A percentile compares a stretch with the other conserved stretches of the same genome.
These are phyloP conservation scores for Debaryomyces coudertii DNA, from an alignment of 1,139 yeast genomes.

Conservation along the genomic window DNA sequence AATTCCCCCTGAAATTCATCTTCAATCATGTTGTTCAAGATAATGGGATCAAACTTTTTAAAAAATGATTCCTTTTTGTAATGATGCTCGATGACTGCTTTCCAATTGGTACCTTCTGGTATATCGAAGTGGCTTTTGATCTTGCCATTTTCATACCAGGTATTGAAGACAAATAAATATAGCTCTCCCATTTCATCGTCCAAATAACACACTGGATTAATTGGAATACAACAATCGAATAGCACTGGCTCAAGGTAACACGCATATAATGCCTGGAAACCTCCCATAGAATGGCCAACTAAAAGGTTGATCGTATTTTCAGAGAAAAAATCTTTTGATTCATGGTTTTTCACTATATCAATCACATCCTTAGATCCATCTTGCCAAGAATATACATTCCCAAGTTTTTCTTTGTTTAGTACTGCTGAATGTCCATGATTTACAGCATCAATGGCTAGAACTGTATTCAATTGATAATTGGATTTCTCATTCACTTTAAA, in stretches of 20 bases:
- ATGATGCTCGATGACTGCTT: slow-evolving; percentile 36
- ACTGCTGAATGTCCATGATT: slow-evolving; percentile 62
- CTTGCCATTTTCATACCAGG: slow-evolving; percentile 13
- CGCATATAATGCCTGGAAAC: slow-evolving; percentile 49
- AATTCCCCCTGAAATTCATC: slow-evolving; percentile 24
- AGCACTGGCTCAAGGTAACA: slow-evolving; percentile 48
- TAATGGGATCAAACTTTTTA: slow-evolving; percentile 42
- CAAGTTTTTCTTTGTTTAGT: slow-evolving; percentile 49
- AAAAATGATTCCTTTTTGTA: slow-evolving; percentile 47
- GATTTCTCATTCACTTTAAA: slow-evolving; percentile 11
- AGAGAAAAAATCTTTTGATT: slow-evolving; percentile 30
- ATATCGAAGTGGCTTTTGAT: slow-evolving; percentile 13
- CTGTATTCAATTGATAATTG: slow-evolving; percentile 25
- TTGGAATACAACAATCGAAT: slow-evolving; percentile 49
- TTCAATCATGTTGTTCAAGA: slow-evolving; percentile 39
- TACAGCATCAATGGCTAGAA: slow-evolving; percentile 53
- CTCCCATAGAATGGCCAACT: slow-evolving; percentile 71
- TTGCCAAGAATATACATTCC: slow-evolving; percentile 53
- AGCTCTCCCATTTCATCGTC: slow-evolving; percentile 13
- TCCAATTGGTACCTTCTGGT: slow-evolving; percentile 18
- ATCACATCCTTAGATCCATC: slow-evolving; percentile 60
- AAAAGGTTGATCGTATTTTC: slow-evolving; percentile 38
- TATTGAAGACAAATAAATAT: slow-evolving; percentile 12
- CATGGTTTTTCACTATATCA: slow-evolving; percentile 41
- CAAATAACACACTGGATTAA: slow-evolving; percentile 57